These are phyloP conservation scores for Ganoderma lucidum DNA, from an alignment of 1,284 basidiomycete genomes.

Conservation along the genomic window DNA sequence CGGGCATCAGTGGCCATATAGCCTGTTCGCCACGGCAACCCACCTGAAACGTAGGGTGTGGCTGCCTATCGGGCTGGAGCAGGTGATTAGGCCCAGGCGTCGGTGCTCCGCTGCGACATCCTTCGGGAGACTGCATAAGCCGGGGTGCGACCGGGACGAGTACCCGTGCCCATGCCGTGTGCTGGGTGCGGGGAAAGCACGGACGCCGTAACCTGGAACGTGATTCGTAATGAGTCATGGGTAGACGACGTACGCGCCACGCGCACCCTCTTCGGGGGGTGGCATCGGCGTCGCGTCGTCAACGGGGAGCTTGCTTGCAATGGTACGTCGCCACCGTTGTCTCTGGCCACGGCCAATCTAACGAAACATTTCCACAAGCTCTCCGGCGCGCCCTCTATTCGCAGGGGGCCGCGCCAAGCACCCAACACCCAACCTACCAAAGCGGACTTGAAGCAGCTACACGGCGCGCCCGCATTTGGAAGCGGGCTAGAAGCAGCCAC, in stretches of 20 bases:
- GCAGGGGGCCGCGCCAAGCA: not conserved
- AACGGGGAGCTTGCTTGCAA: not conserved
- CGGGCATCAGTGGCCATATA: constrained; percentile 2
- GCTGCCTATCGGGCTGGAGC: not conserved
- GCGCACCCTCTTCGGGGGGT: not conserved
- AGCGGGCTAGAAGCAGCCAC: too few relatives aligned
- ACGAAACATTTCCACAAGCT: not conserved
- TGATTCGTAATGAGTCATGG: not conserved
- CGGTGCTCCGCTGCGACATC: not conserved
- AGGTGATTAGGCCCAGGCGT: constrained; percentile 2
- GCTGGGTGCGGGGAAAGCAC: not conserved
- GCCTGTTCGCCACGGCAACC: not conserved
- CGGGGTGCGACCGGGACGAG: constrained; percentile 7
- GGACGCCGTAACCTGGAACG: constrained; percentile 5
- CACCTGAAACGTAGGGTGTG: not conserved
- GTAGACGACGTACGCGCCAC: constrained; percentile 1
- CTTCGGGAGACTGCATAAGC: not conserved
- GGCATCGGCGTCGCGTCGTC: not conserved
- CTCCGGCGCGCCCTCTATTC: not conserved
- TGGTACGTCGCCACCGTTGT: not conserved
- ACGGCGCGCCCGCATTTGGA: not conserved
- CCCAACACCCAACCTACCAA: not conserved
- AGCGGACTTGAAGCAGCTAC: not conserved
- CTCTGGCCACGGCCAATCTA: not conserved
- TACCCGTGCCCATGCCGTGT: not conserved